Base-by-base conservation (phyloP, 257 asterid species). In the Solanum verrucosum region DNA sequence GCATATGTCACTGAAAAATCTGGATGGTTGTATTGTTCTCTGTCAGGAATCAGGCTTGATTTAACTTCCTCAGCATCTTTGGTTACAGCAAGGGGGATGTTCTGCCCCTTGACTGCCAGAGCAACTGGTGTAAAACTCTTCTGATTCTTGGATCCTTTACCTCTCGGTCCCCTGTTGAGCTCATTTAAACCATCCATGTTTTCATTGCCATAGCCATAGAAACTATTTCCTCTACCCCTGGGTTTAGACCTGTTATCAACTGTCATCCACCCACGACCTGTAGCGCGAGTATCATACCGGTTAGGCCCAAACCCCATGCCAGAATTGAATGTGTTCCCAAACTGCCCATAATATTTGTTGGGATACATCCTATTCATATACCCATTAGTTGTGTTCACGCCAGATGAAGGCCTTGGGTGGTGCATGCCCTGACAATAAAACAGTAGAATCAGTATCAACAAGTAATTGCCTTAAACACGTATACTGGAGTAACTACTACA, bases 81-180 rank as follows among this genome's bases (percentile, higher is more conserved):
- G 31, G 89, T 67, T 27, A 79, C 92, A 40, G 89, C 82, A 85
- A 90, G 89, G 38, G 95, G 92, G 46, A 89, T 89, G 88, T 86
- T 94, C 88, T 92, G 92, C 44, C 95, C 96, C 88, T 94, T 93
- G 65, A 93, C 95, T 68, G 94, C 93, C 49, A 95, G 77, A 14
- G 93, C 88, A 44, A 87, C 90, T 37, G 95, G 94, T 1, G 90
- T 84, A 75, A 90, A 91, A 33, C 90, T 93, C 92, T 92, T 95
- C 68, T 87, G 90, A 82, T 42, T 90, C 93, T 90, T 93, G 14
- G 92, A 34, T 74, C 88, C 87, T 89, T 93, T 93, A 68, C 94
- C 91, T 89, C 98, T 89, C 2, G 98, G 98, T 86, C 98, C 98
- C 87, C 95, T 87, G 92, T 95, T 95, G 89, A 95, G 87, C 87